Evolutionary conservation across 179 eudicot species (phyloP).

Genomic region (Spergularia azorica): DNA sequence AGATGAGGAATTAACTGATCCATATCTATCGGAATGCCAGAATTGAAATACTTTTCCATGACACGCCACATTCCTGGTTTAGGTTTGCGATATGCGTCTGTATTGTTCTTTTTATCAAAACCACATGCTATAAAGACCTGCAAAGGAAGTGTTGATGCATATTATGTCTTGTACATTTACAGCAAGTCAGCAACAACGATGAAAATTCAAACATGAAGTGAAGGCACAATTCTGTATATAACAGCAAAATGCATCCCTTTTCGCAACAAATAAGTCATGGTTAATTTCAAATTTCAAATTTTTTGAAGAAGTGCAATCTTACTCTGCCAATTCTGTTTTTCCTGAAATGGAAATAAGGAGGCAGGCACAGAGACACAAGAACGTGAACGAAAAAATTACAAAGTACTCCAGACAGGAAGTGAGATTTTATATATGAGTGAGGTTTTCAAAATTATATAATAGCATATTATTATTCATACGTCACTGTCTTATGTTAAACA

Average conservation of each 20-base stretch:
- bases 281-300: background rate
- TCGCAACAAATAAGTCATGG: background rate
- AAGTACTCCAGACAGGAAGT: background rate
- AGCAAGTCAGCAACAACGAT: background rate
- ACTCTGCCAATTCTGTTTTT: background rate
- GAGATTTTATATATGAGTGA: background rate
- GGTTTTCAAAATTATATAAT: background rate
- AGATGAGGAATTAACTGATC: slow-evolving; percentile 53
- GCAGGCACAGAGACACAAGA: background rate
- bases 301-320: background rate
- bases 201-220: background rate
- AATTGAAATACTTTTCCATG: slow-evolving; percentile 83
- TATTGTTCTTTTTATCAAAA: slow-evolving; percentile 44
- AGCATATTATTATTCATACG: background rate
- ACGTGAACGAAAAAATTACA: background rate
- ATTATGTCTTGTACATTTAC: background rate
- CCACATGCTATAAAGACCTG: slow-evolving; percentile 98
- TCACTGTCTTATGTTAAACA: no score
- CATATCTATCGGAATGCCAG: slow-evolving; percentile 80
- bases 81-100: slow-evolving; percentile 84
- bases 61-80: slow-evolving; percentile 93
- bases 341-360: background rate
- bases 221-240: background rate
- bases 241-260: background rate
- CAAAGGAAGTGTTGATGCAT: slow-evolving; percentile 3